Evolutionary conservation across 257 asterid genomes (phyloP).

Genomic region (Scutellaria baicalensis): DNA sequence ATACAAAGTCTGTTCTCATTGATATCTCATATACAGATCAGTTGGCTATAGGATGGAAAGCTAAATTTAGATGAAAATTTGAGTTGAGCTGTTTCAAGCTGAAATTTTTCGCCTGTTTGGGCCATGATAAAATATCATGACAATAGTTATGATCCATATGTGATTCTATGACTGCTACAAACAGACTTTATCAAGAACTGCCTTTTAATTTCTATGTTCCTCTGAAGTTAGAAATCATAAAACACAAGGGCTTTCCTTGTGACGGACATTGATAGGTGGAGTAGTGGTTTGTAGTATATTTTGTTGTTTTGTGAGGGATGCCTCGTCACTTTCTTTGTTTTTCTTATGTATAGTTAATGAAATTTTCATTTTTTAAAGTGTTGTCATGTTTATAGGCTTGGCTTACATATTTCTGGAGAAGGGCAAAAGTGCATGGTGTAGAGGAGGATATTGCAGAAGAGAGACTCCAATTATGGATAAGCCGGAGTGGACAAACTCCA

Average conservation of each 20-base stretch:
- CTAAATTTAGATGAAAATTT: not conserved
- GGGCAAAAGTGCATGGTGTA: slow-evolving; percentile 84
- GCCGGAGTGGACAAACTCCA: slow-evolving; percentile 80
- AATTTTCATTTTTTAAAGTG: too few species aligned
- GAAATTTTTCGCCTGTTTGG: not conserved
- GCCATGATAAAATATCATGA: not conserved
- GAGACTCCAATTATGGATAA: slow-evolving; percentile 79
- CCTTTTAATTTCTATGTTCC: not conserved
- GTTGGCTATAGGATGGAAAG: not conserved
- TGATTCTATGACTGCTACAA: not conserved
- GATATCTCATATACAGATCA: not conserved
- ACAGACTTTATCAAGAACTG: not conserved
- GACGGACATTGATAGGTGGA: too few species aligned
- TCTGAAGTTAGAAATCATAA: slow-evolving; percentile 6
- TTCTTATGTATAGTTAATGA: too few species aligned
- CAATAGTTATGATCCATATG: not conserved
- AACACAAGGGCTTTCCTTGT: too few species aligned
- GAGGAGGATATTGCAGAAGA: slow-evolving; percentile 98
- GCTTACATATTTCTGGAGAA: slow-evolving; percentile 99
- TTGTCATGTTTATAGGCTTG: slow-evolving; percentile 57
- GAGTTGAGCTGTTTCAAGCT: not conserved
- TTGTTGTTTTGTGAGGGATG: too few species aligned
- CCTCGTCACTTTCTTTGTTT: too few species aligned
- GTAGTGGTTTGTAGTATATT: too few species aligned
- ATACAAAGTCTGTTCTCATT: not conserved